Evolutionary conservation across 805 yeast species (phyloP).

Genomic region (Starmerella floris): DNA sequence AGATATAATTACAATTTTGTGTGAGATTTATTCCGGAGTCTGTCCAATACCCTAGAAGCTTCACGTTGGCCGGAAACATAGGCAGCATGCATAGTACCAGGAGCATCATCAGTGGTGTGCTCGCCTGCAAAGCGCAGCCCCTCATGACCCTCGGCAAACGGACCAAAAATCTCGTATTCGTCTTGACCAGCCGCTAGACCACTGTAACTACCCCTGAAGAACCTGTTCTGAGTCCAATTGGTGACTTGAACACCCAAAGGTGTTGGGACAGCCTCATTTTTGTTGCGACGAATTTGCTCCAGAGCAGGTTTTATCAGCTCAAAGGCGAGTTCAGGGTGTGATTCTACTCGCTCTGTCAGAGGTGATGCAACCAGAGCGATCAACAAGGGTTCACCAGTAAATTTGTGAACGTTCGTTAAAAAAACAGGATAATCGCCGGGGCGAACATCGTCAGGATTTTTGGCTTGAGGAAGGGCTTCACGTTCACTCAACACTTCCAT

Average conservation of each 20-base stretch:
- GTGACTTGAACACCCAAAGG: constrained; percentile 35
- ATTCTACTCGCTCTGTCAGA: constrained; percentile 45
- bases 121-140: constrained; percentile 76
- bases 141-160: constrained; percentile 43
- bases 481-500: constrained; percentile 34
- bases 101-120: constrained; percentile 69
- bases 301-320: constrained; percentile 42
- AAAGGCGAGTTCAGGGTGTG: constrained; percentile 42
- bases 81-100: constrained; percentile 85
- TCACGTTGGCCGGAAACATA: constrained; percentile 59
- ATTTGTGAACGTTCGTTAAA: constrained; percentile 45
- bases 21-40: no score
- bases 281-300: constrained; percentile 22
- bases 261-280: constrained; percentile 24
- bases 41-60: constrained; percentile 34
- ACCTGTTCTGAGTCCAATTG: constrained; percentile 60
- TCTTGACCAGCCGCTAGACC: constrained; percentile 59
- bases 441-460: constrained; percentile 14
- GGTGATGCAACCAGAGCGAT: constrained; percentile 56
- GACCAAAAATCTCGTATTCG: constrained; percentile 45
- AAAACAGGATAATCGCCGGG: constrained; percentile 50
- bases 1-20: no score
- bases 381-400: constrained; percentile 36
- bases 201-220: constrained; percentile 59
- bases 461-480: constrained; percentile 1